Evolutionary conservation across 2,329 filamentous ascomycete genomes (phyloP), one percentile per base, ranked within the genome.

Genomic region (Colletotrichum euphorbiae): DNA sequence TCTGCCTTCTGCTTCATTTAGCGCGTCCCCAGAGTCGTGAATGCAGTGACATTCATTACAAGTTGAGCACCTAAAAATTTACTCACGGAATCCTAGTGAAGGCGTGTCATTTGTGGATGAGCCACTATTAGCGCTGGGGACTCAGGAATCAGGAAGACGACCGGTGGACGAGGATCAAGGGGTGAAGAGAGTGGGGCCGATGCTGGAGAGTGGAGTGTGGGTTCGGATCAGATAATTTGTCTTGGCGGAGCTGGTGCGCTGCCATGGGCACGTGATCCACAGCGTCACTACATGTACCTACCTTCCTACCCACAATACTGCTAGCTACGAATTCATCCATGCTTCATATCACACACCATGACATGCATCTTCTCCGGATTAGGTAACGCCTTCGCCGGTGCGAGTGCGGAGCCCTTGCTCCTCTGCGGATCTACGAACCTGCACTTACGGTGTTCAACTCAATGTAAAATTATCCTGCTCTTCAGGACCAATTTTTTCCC

Each of bases 151-250:
- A 19, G 28, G n/a, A 38, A 33, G 45, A 13, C 38, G 13, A 52
- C 38, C 21, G 60, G 40, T 28, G 31, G 38, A 50, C 28, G 43
- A 45, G 48, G 38, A 63, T 38, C 28, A 17, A 19, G 60, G 21
- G 42, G 45, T 40, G n/a, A 38, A 42, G 51, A 67, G 13, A 36
- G 66, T 59, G 66, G 62, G 42, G 62, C 67, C 62, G 62, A 62
- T 33, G 43, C 62, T 56, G 62, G 50, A 24, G n/a, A 54, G 40
- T 42, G 65, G 61, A 24, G n/a, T 59, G 40, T 42, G 65, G 61
- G 62, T 62, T 56, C 67, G 62, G 69, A 71, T 71, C 69, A 70
- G 69, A 71, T 71, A 71, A 71, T 62, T 64, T 64, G 58, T 70
- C 69, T 71, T 71, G 69, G 67, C 67, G 51, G 51, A 19, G 19